These are phyloP conservation scores for Annulohypoxylon nitens DNA, from an alignment of 495 filamentous ascomycete species.

Conservation along the genomic window DNA sequence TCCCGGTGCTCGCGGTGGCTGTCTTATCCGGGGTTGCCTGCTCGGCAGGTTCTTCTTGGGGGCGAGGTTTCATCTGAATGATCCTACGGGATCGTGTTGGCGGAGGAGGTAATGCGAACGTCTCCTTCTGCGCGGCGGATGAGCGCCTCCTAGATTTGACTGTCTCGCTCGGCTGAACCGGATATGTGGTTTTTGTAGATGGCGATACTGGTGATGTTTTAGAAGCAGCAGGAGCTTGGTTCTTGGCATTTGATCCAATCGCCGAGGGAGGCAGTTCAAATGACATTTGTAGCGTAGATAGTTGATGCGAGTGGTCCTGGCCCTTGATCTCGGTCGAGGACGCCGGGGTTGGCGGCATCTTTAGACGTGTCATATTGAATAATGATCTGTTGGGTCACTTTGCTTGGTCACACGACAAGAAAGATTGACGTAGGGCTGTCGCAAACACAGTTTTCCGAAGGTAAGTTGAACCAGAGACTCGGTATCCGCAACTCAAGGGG, in stretches of 20 bases:
- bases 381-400: constrained; percentile 22
- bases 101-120: constrained; percentile 88
- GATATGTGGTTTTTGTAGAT: constrained; percentile 65
- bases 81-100: constrained; percentile 94
- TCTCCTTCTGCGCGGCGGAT: constrained; percentile 66
- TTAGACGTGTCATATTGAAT: constrained; percentile 75
- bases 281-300: constrained; percentile 59
- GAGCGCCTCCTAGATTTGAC: constrained; percentile 71
- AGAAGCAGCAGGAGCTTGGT: constrained; percentile 30
- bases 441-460: not conserved
- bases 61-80: constrained; percentile 92
- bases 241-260: constrained; percentile 54
- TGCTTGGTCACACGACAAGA: constrained; percentile 35
- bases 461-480: not conserved
- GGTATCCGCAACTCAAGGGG: not conserved
- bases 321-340: constrained; percentile 85
- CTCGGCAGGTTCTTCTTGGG: constrained; percentile 54
- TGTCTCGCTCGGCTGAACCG: constrained; percentile 64
- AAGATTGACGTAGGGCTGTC: not conserved
- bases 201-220: constrained; percentile 58
- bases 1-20: constrained; percentile 36
- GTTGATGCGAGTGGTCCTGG: constrained; percentile 75
- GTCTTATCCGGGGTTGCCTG: constrained; percentile 34
- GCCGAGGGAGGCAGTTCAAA: constrained; percentile 92
- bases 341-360: constrained; percentile 83